phyloP scores from a whole-genome alignment of 495 filamentous ascomycete species.

The Delitschia confertaspora region DNA sequence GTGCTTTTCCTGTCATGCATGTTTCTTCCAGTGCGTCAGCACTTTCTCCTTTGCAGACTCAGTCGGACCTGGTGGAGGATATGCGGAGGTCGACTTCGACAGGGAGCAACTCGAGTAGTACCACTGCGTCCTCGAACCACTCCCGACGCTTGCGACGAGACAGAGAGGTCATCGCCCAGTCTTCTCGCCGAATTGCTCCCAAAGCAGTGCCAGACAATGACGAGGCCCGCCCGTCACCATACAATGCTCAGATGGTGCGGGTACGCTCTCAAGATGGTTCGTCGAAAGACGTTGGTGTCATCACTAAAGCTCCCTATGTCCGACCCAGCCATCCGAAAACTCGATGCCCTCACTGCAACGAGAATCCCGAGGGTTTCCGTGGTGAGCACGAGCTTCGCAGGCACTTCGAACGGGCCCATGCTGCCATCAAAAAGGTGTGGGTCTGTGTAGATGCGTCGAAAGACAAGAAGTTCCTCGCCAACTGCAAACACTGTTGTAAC shows the following conservation, averaged over 20 bases:
- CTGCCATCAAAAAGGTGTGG: constrained; percentile 65
- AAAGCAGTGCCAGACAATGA: constrained; percentile 18
- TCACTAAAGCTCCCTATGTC: constrained; percentile 62
- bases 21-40: constrained; percentile 17
- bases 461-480: constrained; percentile 56
- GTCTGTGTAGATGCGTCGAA: constrained; percentile 61
- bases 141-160: constrained; percentile 25
- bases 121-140: constrained; percentile 16
- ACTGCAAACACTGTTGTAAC: constrained; percentile 77
- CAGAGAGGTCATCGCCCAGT: constrained; percentile 25
- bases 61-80: constrained; percentile 24
- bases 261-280: constrained; percentile 50
- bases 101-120: constrained; percentile 20
- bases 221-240: constrained; percentile 18
- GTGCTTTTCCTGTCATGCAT: constrained; percentile 14
- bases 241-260: constrained; percentile 44
- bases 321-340: constrained; percentile 72
- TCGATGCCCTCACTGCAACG: constrained; percentile 62
- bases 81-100: constrained; percentile 27
- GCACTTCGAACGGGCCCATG: constrained; percentile 75
- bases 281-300: constrained; percentile 51
- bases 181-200: constrained; percentile 19
- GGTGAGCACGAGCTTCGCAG: constrained; percentile 89
- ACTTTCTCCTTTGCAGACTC: constrained; percentile 12
- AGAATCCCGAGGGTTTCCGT: constrained; percentile 77